Conservation (phyloP, 768 basidiomycete genomes). For the Amanita polypyramis region DNA sequence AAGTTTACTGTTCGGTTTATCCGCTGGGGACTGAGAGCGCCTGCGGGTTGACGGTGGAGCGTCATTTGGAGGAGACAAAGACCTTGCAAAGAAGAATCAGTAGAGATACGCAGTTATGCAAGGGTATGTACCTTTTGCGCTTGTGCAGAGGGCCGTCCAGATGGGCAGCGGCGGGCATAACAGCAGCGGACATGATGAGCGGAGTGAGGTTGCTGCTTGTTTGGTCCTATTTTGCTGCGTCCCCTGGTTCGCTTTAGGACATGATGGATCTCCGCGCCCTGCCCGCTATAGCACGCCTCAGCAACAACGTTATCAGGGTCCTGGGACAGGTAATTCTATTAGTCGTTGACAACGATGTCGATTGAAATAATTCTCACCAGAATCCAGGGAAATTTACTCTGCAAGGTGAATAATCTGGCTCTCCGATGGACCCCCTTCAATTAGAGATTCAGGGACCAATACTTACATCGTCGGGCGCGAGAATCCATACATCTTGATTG, state of each 20-base stretch:
- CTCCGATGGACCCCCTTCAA: background rate
- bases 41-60: conserved; percentile 35
- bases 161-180: conserved; percentile 18
- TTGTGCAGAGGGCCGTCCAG: conserved; percentile 28
- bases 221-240: conserved; percentile 14
- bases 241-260: conserved; percentile 6
- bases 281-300: conserved; percentile 24
- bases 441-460: conserved; percentile 59
- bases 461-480: conserved; percentile 72
- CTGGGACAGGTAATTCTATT: conserved; percentile 56
- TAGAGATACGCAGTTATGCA: background rate
- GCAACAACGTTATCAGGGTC: conserved; percentile 54
- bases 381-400: conserved; percentile 87
- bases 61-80: conserved; percentile 26
- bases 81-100: background rate
- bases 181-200: conserved; percentile 29
- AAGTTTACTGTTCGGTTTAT: conserved; percentile 7
- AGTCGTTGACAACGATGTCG: background rate
- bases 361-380: conserved; percentile 22
- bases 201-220: conserved; percentile 8
- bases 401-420: conserved; percentile 41
- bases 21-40: conserved; percentile 32
- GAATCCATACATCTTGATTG: conserved; percentile 70
- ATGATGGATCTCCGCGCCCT: conserved; percentile 24
- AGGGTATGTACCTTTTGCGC: conserved; percentile 33